Conservation (phyloP, 2,329 filamentous ascomycete species). For the Aaosphaeria pasadenensis region DNA sequence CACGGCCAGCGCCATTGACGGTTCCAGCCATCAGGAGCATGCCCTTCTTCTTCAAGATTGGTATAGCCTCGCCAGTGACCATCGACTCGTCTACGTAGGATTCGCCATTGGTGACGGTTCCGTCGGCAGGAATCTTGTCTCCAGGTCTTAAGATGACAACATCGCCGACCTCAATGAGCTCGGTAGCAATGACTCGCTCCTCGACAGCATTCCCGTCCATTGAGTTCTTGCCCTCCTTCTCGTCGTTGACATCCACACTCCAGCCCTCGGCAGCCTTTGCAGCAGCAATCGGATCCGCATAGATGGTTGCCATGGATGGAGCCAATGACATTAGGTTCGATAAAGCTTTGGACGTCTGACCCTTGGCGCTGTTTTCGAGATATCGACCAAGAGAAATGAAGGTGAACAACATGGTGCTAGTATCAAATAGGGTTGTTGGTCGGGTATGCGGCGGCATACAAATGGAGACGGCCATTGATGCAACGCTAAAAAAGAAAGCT, state of each 20-base stretch:
- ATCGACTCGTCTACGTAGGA: constrained; percentile 97
- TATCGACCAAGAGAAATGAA: constrained; percentile 91
- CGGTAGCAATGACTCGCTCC: constrained; percentile 84
- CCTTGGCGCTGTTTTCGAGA: constrained; percentile 91
- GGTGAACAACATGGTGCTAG: constrained; percentile 96
- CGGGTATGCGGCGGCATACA: constrained; percentile 70
- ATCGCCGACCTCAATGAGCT: constrained; percentile 90
- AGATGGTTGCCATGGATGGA: constrained; percentile 96
- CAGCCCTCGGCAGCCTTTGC: constrained; percentile 85
- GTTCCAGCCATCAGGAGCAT: constrained; percentile 84
- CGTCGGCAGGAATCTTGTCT: constrained; percentile 95
- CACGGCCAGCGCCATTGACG: constrained; percentile 86
- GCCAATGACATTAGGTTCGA: constrained; percentile 93
- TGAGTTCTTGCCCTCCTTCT: constrained; percentile 44
- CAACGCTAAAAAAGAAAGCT: constrained; percentile 92
- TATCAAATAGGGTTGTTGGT: constrained; percentile 91
- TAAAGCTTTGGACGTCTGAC: constrained; percentile 90
- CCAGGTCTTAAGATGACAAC: constrained; percentile 90
- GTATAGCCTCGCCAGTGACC: constrained; percentile 97
- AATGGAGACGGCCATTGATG: constrained; percentile 81
- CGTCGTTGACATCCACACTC: constrained; percentile 48
- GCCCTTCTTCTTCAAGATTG: constrained; percentile 83
- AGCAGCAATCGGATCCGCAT: constrained; percentile 87
- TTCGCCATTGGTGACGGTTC: constrained; percentile 79
- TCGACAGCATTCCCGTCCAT: constrained; percentile 64